phyloP scores from a whole-genome alignment of 345 rosid species.

The Boechera divaricarpa region DNA sequence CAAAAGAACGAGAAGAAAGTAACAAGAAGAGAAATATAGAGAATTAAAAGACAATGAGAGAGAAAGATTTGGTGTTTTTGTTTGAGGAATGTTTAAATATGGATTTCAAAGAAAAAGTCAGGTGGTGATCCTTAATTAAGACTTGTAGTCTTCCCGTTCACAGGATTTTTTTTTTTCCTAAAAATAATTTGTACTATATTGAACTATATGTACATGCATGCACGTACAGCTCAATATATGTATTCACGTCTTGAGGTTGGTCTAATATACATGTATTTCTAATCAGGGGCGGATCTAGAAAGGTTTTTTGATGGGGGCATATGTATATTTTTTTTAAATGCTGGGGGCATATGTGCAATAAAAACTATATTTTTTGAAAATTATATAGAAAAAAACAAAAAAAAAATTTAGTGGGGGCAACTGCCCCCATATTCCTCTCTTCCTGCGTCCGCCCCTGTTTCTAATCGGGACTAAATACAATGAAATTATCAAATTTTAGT shows the following conservation, averaged over 20 bases:
- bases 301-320: too few relatives aligned
- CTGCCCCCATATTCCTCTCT: too few relatives aligned
- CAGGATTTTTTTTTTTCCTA: neutral
- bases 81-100: slow-evolving; percentile 34
- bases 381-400: too few relatives aligned
- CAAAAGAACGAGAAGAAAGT: slow-evolving; percentile 30
- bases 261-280: neutral
- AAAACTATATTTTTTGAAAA: too few relatives aligned
- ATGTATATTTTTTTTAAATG: too few relatives aligned
- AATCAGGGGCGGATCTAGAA: too few relatives aligned
- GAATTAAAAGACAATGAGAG: slow-evolving; percentile 2
- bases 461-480: neutral
- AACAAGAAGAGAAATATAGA: slow-evolving; percentile 16
- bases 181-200: slow-evolving; percentile 8
- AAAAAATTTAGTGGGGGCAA: too few relatives aligned
- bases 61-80: slow-evolving; percentile 11
- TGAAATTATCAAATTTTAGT: neutral
- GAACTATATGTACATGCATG: slow-evolving; percentile 17
- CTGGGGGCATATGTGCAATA: too few relatives aligned
- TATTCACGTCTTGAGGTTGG: neutral
- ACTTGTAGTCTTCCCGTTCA: slow-evolving; percentile 22
- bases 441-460: too few relatives aligned
- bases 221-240: neutral
- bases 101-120: slow-evolving; percentile 31
- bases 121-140: slow-evolving; percentile 40